These are phyloP conservation scores for Pisolithus albus DNA, from an alignment of 768 basidiomycete genomes.

Conservation along the genomic window DNA sequence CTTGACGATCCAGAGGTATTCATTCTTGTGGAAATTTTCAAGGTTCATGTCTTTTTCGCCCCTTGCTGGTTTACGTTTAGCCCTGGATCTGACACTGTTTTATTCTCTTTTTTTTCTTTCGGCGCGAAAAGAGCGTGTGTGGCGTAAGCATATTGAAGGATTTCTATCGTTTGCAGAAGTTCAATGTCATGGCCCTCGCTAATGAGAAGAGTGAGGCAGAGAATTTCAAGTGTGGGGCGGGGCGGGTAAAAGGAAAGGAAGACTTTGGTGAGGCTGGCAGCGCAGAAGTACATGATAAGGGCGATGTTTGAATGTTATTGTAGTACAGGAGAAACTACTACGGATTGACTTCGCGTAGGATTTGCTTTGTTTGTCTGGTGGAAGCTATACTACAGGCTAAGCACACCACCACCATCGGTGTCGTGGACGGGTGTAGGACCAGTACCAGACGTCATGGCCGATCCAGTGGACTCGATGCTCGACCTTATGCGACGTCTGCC, in stretches of 20 bases:
- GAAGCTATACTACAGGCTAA: too few species aligned
- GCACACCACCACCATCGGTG: not conserved
- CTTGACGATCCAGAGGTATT: conserved; percentile 64
- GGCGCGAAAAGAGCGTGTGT: conserved; percentile 51
- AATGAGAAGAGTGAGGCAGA: conserved; percentile 38
- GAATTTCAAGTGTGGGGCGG: conserved; percentile 26
- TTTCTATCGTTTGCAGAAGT: conserved; percentile 67
- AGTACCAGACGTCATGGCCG: conserved; percentile 43
- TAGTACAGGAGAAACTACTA: too few species aligned
- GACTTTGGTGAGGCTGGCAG: not conserved
- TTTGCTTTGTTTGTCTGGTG: too few species aligned
- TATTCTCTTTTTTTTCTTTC: too few species aligned
- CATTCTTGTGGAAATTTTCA: conserved; percentile 77
- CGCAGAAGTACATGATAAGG: not conserved
- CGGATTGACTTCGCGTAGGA: too few species aligned
- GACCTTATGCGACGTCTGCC: conserved; percentile 96
- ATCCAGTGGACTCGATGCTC: conserved; percentile 86
- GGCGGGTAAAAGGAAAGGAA: conserved; percentile 26
- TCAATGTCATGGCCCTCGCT: conserved; percentile 73
- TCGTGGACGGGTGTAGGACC: not conserved
- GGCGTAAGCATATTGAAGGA: conserved; percentile 69
- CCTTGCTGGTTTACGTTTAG: not conserved
- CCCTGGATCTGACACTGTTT: not conserved
- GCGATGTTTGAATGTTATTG: too few species aligned
- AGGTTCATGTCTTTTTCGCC: conserved; percentile 40